These are phyloP conservation scores for Malbranchea zuffiana DNA, from an alignment of 2,329 filamentous ascomycete genomes.

Conservation along the genomic window DNA sequence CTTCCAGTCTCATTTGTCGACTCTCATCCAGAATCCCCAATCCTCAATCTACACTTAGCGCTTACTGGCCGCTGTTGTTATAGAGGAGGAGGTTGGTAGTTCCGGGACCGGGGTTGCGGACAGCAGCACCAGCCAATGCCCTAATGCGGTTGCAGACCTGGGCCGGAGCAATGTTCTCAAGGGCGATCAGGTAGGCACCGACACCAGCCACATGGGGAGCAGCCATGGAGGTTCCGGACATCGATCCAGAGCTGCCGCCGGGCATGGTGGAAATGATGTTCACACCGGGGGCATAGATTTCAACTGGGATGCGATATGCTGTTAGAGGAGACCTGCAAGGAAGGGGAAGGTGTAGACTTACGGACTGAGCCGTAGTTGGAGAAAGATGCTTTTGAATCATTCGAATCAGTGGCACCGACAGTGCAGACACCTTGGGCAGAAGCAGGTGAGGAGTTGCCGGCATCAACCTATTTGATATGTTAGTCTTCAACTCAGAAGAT, in stretches of 20 bases:
- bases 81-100: constrained; percentile 24
- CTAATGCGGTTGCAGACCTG: constrained; percentile 42
- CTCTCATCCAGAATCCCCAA: too few relatives aligned
- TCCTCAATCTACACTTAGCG: too few relatives aligned
- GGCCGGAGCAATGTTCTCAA: constrained; percentile 40
- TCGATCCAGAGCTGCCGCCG: constrained; percentile 36
- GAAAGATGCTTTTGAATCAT: constrained; percentile 29
- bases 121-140: constrained; percentile 36
- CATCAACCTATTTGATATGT: constrained; percentile 24
- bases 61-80: constrained; percentile 18
- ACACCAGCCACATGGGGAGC: constrained; percentile 42
- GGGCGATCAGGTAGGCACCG: constrained; percentile 42
- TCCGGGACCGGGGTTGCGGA: constrained; percentile 17
- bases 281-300: constrained; percentile 48
- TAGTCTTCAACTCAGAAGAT: not conserved
- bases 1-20: too few relatives aligned
- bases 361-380: constrained; percentile 35
- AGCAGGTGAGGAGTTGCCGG: constrained; percentile 29
- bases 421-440: constrained; percentile 32
- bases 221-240: constrained; percentile 30
- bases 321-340: too few relatives aligned
- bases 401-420: constrained; percentile 29
- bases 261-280: constrained; percentile 41
- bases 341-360: constrained; percentile 6
- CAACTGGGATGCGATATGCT: too few relatives aligned